phyloP scores from a whole-genome alignment of 805 yeast genomes.

The Wickerhamomyces silvicola region DNA sequence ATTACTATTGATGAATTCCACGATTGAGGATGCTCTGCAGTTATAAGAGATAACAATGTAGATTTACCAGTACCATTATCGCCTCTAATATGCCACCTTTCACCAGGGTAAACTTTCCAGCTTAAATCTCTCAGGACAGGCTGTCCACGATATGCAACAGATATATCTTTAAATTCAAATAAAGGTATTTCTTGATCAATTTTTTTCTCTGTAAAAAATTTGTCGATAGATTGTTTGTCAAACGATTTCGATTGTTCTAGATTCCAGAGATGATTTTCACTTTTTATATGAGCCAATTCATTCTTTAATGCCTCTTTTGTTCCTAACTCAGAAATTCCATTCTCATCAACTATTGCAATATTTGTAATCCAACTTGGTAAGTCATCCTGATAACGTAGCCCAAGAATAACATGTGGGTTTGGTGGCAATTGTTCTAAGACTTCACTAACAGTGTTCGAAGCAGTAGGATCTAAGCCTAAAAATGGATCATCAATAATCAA shows the following conservation, averaged over 20 bases:
- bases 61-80: slow-evolving; percentile 93
- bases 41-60: slow-evolving; percentile 73
- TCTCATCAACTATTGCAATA: slow-evolving; percentile 52
- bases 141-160: slow-evolving; percentile 58
- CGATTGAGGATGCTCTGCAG: slow-evolving; percentile 95
- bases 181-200: slow-evolving; percentile 13
- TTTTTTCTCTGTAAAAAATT: slow-evolving; percentile 11
- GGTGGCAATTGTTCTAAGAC: slow-evolving; percentile 41
- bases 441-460: slow-evolving; percentile 51
- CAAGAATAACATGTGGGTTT: slow-evolving; percentile 56
- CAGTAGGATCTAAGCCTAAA: slow-evolving; percentile 79
- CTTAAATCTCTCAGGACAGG: slow-evolving; percentile 52
- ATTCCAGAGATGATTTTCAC: slow-evolving; percentile 13
- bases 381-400: slow-evolving; percentile 68
- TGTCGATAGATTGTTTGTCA: slow-evolving; percentile 12
- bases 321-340: slow-evolving; percentile 51
- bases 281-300: slow-evolving; percentile 17
- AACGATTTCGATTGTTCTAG: slow-evolving; percentile 7
- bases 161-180: slow-evolving; percentile 54
- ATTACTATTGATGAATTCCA: slow-evolving; percentile 70
- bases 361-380: slow-evolving; percentile 79
- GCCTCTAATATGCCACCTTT: slow-evolving; percentile 86
- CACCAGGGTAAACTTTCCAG: slow-evolving; percentile 66
- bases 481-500: slow-evolving; percentile 87
- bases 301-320: slow-evolving; percentile 22